These are phyloP conservation scores for Microbotryomycetes sp. DNA, from an alignment of 1,284 basidiomycete genomes.

Conservation along the genomic window DNA sequence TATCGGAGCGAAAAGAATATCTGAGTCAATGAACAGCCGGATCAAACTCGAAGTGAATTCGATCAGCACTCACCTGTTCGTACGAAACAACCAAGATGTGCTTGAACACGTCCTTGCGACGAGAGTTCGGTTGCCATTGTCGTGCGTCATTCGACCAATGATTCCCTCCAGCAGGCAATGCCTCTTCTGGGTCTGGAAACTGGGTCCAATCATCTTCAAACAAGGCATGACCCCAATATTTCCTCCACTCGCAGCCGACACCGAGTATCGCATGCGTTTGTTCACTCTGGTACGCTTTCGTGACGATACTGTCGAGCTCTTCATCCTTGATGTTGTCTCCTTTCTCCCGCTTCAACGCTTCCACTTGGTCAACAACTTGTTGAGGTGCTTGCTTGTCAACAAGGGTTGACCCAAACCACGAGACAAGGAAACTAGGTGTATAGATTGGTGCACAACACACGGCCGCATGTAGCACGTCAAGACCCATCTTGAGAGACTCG, in stretches of 20 bases:
- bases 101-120: neutral
- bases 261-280: constrained; percentile 10
- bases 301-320: too few species aligned
- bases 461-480: constrained; percentile 8
- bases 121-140: neutral
- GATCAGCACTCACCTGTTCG: neutral
- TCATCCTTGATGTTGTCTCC: constrained; percentile 1
- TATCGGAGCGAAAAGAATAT: too few species aligned
- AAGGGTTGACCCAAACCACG: too few species aligned
- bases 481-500: neutral
- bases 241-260: constrained; percentile 9
- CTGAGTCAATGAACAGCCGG: neutral
- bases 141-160: too few species aligned
- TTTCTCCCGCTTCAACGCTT: too few species aligned
- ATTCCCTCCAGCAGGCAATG: too few species aligned
- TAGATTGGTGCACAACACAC: constrained; percentile 4
- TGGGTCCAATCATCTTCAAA: constrained; percentile 19
- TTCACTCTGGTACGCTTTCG: constrained; percentile 2
- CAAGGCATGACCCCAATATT: constrained; percentile 16
- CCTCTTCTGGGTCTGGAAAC: neutral
- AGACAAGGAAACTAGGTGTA: constrained; percentile 3
- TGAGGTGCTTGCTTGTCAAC: neutral
- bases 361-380: neutral
- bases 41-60: neutral
- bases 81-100: neutral